Base-by-base conservation (phyloP, 345 rosid species). In the Alliaria petiolata region DNA sequence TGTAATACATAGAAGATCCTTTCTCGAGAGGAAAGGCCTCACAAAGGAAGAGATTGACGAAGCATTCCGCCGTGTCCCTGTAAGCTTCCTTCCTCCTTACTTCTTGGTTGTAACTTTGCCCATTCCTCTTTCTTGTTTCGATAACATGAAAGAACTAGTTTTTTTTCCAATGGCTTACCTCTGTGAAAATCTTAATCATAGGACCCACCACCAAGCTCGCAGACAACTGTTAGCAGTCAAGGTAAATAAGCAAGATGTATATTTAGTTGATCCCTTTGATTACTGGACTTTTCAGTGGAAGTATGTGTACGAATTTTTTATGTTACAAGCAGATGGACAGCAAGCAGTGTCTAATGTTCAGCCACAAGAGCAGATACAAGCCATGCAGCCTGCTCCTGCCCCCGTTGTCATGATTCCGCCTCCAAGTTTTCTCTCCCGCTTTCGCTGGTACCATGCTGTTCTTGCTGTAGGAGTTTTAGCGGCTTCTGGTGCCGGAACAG, bases 21-120 rank as follows among this genome's bases (percentile, higher is more conserved):
- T 95, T 79, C 98, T 95, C 8, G 99, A 95, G 81, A 89, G 78
- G 86, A 95, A 95, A 78, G 99, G 98, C 33, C 92, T 95, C 26
- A 89, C 97, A 3, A 95, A 86, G 77, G 96, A 95, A 83, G 99
- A 95, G 81, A 89, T 95, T 6, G 97, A 95, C 43, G 99, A 92
- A 85, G 99, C 99, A 4, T 95, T 95, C 72, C 87, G 74, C 14
- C 93, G 93, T 47, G 98, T 95, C 14, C 99, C 99, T 16, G 99
- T 95, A 79, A 81, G 85, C 52, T 22, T 34, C 61, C 31, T 52
- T 78, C 42, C 35, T 67, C 22, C 25, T 22, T 22, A 22, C 25
- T 22, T 22, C 25, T 22, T 22, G 25, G 25, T 22, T 22, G 25
- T 22, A 22, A 22, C 25, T 22, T 8, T 54, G 5, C 4, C 16